These are phyloP conservation scores for Tylopilus rubrobrunneus DNA, from an alignment of 768 basidiomycete species.

Conservation along the genomic window DNA sequence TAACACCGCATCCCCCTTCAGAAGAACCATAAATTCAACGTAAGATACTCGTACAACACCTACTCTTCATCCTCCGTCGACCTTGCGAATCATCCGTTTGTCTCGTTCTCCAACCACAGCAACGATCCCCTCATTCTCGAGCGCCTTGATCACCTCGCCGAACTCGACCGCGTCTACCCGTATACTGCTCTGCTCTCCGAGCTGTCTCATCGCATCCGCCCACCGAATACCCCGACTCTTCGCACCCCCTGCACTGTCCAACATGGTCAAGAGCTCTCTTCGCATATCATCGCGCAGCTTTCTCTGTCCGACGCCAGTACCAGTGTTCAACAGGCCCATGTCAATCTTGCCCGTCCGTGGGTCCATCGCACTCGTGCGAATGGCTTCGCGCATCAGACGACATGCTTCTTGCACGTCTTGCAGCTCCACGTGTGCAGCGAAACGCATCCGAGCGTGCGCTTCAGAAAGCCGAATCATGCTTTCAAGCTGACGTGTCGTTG, in stretches of 20 bases:
- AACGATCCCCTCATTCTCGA: constrained; percentile 84
- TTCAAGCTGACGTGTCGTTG: constrained; percentile 96
- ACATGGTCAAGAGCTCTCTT: constrained; percentile 65
- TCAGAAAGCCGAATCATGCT: constrained; percentile 95
- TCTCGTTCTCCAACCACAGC: constrained; percentile 88
- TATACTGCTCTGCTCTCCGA: constrained; percentile 83
- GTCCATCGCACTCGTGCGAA: constrained; percentile 93
- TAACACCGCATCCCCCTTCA: too few species aligned
- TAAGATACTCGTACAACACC: not conserved
- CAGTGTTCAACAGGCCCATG: constrained; percentile 92
- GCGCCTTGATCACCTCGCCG: constrained; percentile 64
- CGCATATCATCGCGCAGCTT: constrained; percentile 88
- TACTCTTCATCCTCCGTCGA: constrained; percentile 40
- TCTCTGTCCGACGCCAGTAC: constrained; percentile 83
- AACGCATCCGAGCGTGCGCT: constrained; percentile 95
- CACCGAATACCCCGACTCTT: constrained; percentile 67
- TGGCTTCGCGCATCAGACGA: constrained; percentile 95
- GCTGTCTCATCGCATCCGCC: constrained; percentile 72
- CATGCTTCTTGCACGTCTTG: constrained; percentile 87
- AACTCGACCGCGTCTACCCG: constrained; percentile 81
- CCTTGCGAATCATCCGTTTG: constrained; percentile 70
- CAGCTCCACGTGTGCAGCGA: constrained; percentile 81
- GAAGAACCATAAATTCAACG: too few species aligned
- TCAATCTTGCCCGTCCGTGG: constrained; percentile 97
- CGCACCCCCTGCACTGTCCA: constrained; percentile 48